Evolutionary conservation across 2,329 filamentous ascomycete genomes (phyloP).

Genomic region (Fusarium sp.): DNA sequence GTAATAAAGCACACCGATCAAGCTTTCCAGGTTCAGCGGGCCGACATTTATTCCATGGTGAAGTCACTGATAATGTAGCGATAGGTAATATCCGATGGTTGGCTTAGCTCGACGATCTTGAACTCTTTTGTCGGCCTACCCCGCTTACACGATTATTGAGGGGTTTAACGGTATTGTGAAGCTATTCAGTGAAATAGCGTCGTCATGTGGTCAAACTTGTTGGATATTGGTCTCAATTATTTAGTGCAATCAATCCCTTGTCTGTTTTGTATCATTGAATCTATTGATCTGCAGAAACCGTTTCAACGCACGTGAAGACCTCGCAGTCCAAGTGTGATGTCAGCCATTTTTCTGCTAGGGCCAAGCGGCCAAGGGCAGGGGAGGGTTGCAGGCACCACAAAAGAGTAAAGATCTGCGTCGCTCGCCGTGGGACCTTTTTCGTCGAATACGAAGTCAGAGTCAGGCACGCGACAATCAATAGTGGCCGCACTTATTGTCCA

Average conservation of each 20-base stretch:
- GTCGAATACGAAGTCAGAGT: slow-evolving; percentile 8
- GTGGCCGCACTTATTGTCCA: too few relatives aligned
- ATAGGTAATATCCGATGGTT: slow-evolving; percentile 27
- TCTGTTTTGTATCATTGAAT: slow-evolving; percentile 11
- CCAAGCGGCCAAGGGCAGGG: slow-evolving; percentile 8
- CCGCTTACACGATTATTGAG: slow-evolving; percentile 19
- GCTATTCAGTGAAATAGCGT: neutral
- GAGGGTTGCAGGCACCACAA: slow-evolving; percentile 18
- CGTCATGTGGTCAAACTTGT: neutral
- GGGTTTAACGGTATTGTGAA: slow-evolving; percentile 6
- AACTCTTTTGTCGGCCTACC: slow-evolving; percentile 24
- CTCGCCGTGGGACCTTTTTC: neutral
- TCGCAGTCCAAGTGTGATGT: slow-evolving; percentile 6
- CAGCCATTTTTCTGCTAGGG: slow-evolving; percentile 20
- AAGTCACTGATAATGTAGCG: slow-evolving; percentile 3
- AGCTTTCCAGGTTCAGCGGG: slow-evolving; percentile 12
- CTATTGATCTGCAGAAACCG: slow-evolving; percentile 4
- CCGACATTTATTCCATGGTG: slow-evolving; percentile 33
- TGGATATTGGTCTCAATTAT: neutral
- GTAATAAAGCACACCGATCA: slow-evolving; percentile 16
- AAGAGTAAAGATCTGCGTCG: slow-evolving; percentile 25
- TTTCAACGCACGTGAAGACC: neutral
- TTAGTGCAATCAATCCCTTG: neutral
- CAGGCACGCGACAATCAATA: slow-evolving; percentile 1
- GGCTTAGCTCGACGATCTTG: slow-evolving; percentile 32